A percentile compares a stretch with the other conserved stretches of the same genome.
These are phyloP conservation scores for Pseudopyrenochaeta lycopersici DNA, from an alignment of 2,329 filamentous ascomycete species.

Conservation along the genomic window DNA sequence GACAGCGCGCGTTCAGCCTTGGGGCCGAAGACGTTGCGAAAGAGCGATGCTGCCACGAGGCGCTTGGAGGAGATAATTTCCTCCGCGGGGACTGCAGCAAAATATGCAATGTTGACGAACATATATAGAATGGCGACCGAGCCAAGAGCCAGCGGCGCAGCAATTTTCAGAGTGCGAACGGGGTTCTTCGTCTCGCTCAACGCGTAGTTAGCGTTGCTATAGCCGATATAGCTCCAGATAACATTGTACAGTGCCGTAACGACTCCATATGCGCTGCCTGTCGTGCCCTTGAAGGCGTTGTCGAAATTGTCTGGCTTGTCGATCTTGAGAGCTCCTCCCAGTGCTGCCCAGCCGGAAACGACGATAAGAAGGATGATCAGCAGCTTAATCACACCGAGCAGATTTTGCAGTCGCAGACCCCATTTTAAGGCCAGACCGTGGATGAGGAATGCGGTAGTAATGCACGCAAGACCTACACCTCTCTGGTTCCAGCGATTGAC, in stretches of 20 bases:
- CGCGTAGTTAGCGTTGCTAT: constrained; percentile 74
- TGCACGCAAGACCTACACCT: constrained; percentile 71
- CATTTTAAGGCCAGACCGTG: constrained; percentile 71
- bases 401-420: constrained; percentile 73
- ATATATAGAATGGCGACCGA: constrained; percentile 70
- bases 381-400: constrained; percentile 73
- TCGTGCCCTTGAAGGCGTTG: constrained; percentile 72
- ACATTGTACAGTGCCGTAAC: constrained; percentile 77
- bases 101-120: constrained; percentile 73
- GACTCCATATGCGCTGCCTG: constrained; percentile 70
- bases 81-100: constrained; percentile 67
- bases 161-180: constrained; percentile 69
- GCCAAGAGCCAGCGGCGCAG: constrained; percentile 68
- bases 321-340: constrained; percentile 68
- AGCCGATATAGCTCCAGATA: constrained; percentile 75
- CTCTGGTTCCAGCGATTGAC: constrained; percentile 73
- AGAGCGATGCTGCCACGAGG: constrained; percentile 66
- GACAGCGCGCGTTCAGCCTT: constrained; percentile 67
- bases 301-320: constrained; percentile 70
- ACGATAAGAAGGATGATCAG: constrained; percentile 72
- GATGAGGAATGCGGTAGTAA: constrained; percentile 71
- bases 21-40: constrained; percentile 63
- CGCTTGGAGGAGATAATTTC: constrained; percentile 64
- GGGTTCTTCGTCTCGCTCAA: constrained; percentile 73
- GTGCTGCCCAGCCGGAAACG: constrained; percentile 67